Percentiles rank a stretch among this genome's conserved stretches.
Conservation (phyloP, 2,329 filamentous ascomycete genomes). For the Exophiala viscosa region DNA sequence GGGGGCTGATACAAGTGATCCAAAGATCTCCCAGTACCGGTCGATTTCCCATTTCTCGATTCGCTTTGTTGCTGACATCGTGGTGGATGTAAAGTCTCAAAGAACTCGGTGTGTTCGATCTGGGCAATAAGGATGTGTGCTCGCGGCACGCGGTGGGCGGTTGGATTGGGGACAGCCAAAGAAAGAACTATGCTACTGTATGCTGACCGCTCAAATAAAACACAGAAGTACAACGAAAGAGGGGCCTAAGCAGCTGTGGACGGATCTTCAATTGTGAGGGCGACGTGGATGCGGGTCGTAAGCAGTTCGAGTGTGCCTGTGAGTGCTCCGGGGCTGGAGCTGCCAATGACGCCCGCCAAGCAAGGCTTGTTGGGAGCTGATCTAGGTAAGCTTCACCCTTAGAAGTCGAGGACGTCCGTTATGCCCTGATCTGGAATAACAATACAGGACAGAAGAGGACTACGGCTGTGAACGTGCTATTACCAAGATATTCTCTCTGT, state of each 20-base stretch:
- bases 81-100: not conserved
- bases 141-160: too few species aligned
- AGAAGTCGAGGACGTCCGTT: not conserved
- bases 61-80: conserved; percentile 20
- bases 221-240: too few species aligned
- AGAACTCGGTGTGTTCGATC: not conserved
- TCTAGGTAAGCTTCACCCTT: not conserved
- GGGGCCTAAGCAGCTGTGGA: too few species aligned
- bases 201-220: too few species aligned
- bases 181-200: too few species aligned
- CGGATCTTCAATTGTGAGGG: too few species aligned
- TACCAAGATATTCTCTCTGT: not conserved
- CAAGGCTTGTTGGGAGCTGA: not conserved
- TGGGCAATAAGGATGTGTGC: too few species aligned
- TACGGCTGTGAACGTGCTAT: not conserved
- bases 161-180: too few species aligned
- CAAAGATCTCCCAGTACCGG: conserved; percentile 77
- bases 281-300: too few species aligned
- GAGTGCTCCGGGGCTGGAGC: not conserved
- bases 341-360: not conserved
- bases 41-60: conserved; percentile 73
- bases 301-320: too few species aligned
- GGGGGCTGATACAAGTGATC: conserved; percentile 49
- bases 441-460: too few species aligned
- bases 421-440: too few species aligned